Evolutionary conservation across 345 rosid species (phyloP), one percentile per base, ranked within the genome.

Genomic region (Combretum micranthum): DNA sequence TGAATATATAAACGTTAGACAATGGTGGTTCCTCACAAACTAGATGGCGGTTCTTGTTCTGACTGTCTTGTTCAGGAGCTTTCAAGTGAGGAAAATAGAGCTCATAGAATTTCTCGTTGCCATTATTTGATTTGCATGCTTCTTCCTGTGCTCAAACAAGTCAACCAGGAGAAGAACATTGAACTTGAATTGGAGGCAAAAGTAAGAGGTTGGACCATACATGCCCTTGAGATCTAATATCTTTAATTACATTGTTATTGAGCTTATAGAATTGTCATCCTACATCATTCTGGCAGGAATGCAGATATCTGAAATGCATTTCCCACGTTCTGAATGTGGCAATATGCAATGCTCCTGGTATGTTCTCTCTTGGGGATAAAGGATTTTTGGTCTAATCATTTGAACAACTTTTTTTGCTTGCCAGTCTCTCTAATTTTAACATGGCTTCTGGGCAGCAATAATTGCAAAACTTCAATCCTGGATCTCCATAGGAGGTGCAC

Each of bases 51-150:
- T 64, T 49, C 39, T 57, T 63, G 21, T 64, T 57, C 45, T 55
- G 42, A 67, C 25, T 44, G 8, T 57, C 45, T 60, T 55, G n/a
- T 77, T 53, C 84, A 92, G 98, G 85, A 67, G 52, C 73, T 64
- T 64, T 69, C 73, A 61, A 73, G 77, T 65, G 80, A 49, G 50
- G 80, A 79, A 56, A 80, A 62, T 64, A 80, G 78, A 64, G 85
- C 84, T 56, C 79, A 79, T 64, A 78, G 80, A 69, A 86, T 89
- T 65, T 62, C 87, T 56, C 72, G 78, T 74, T 78, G 85, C 64
- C 99, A 87, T 75, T 83, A 89, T 65, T 74, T 88, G 71, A 82
- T 83, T 67, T 93, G 96, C 69, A 70, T 83, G 86, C 91, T 93
- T 71, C 99, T 93, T 77, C 97, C 99, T 61, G 74, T 85, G 39